A percentile compares a stretch with the other conserved stretches of the same genome.
Evolutionary conservation across 257 asterid genomes (phyloP).

Genomic region (Leptodermis oblonga): DNA sequence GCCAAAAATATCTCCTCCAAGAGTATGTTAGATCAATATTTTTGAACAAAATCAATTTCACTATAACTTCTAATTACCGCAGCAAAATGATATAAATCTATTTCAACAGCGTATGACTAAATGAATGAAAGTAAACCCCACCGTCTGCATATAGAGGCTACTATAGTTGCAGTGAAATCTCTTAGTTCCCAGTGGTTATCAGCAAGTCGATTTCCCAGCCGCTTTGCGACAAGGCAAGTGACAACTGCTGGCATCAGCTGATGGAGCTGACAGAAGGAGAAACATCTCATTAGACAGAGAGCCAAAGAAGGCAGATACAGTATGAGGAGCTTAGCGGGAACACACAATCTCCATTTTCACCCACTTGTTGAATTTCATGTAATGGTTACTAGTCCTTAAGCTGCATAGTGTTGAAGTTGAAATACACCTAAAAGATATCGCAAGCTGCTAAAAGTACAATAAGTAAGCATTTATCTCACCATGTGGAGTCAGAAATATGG

Average conservation of each 20-base stretch:
- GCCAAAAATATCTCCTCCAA: not conserved
- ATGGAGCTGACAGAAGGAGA: conserved; percentile 54
- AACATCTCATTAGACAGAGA: conserved; percentile 6
- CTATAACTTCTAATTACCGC: not conserved
- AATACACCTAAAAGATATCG: not conserved
- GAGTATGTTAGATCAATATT: not conserved
- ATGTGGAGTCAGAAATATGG: too few species aligned
- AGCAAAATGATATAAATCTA: not conserved
- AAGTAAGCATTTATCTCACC: too few species aligned
- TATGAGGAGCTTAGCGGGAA: not conserved
- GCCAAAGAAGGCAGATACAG: not conserved
- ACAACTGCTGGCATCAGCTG: conserved; percentile 94
- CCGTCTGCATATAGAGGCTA: conserved; percentile 88
- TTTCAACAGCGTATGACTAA: not conserved
- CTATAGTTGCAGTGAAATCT: conserved; percentile 73
- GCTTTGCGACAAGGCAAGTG: conserved; percentile 93
- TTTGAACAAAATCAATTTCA: not conserved
- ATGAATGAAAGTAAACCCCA: conserved; percentile 14
- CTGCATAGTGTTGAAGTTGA: not conserved
- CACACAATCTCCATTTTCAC: not conserved
- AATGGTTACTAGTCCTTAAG: not conserved
- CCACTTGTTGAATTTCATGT: not conserved
- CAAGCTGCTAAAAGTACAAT: too few species aligned
- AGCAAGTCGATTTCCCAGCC: conserved; percentile 75
- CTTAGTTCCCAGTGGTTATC: conserved; percentile 95